phyloP scores from a whole-genome alignment of 2,329 filamentous ascomycete genomes.

The Venturia asperata region DNA sequence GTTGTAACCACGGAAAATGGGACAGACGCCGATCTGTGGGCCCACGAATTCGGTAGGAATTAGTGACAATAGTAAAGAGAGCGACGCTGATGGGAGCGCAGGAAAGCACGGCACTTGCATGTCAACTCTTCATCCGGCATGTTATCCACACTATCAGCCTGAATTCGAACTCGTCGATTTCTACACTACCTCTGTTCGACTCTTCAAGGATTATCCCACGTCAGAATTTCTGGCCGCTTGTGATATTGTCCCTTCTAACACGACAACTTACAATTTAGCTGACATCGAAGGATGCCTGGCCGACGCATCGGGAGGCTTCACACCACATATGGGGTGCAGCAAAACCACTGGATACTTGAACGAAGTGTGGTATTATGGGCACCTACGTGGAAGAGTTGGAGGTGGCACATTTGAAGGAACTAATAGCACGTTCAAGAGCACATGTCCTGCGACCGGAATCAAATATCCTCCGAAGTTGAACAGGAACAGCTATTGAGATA shows the following conservation, averaged over 20 bases:
- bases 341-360: constrained; percentile 10
- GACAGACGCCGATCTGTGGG: constrained; percentile 43
- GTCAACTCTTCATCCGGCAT: constrained; percentile 57
- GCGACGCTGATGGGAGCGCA: no score
- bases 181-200: constrained; percentile 56
- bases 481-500: neutral
- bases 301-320: constrained; percentile 3
- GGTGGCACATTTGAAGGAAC: constrained; percentile 12
- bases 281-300: constrained; percentile 13
- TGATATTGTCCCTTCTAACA: constrained; percentile 13
- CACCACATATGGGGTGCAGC: constrained; percentile 17
- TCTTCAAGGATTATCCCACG: constrained; percentile 60
- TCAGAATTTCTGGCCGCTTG: constrained; percentile 38
- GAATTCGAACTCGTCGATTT: constrained; percentile 62
- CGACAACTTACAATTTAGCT: constrained; percentile 14
- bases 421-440: constrained; percentile 15
- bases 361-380: constrained; percentile 19
- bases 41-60: no score
- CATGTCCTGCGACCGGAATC: constrained; percentile 13
- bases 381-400: constrained; percentile 15
- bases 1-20: constrained; percentile 11
- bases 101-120: constrained; percentile 61
- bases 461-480: constrained; percentile 16
- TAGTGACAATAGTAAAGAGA: no score
- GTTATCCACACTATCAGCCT: constrained; percentile 52